Percentiles rank a stretch among this genome's conserved stretches.
phyloP scores from a whole-genome alignment of 345 rosid species.

The Salix exigua region DNA sequence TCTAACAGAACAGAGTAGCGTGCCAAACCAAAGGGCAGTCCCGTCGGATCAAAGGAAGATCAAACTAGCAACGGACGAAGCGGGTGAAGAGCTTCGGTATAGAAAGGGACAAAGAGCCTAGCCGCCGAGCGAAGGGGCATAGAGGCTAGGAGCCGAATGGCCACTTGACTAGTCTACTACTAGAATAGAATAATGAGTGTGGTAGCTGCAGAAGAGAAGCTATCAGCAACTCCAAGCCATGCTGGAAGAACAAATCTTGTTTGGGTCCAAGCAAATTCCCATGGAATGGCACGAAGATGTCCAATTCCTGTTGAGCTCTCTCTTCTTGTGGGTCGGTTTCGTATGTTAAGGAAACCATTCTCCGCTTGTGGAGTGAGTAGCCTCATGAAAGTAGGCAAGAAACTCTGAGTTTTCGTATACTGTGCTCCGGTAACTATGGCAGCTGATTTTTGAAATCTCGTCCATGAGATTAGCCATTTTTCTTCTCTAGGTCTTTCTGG shows the following conservation, averaged over 20 bases:
- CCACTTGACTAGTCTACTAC: no score
- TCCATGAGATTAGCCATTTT: constrained; percentile 92
- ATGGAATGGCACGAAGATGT: constrained; percentile 94
- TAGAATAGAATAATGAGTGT: no score
- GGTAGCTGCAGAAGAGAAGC: no score
- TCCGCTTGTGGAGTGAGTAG: constrained; percentile 87
- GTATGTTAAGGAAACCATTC: constrained; percentile 88
- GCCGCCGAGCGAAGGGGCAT: no score
- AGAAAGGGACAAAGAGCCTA: no score
- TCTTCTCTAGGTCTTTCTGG: constrained; percentile 82
- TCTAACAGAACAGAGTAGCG: no score
- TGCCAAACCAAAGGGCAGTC: no score
- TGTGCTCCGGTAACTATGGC: constrained; percentile 61
- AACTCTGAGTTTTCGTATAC: constrained; percentile 95
- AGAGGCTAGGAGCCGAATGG: no score
- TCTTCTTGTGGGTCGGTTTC: constrained; percentile 88
- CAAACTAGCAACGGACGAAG: no score
- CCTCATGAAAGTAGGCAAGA: constrained; percentile 87
- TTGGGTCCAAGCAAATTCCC: constrained; percentile 98
- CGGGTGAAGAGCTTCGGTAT: no score
- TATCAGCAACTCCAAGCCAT: constrained; percentile 78
- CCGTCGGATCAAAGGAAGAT: no score
- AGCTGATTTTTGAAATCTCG: constrained; percentile 80
- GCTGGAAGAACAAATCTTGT: constrained; percentile 98
- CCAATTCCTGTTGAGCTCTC: constrained; percentile 86